Evolutionary conservation across 192 early-diverging fungal genomes (phyloP).

Genomic region (Pilaira anomala): DNA sequence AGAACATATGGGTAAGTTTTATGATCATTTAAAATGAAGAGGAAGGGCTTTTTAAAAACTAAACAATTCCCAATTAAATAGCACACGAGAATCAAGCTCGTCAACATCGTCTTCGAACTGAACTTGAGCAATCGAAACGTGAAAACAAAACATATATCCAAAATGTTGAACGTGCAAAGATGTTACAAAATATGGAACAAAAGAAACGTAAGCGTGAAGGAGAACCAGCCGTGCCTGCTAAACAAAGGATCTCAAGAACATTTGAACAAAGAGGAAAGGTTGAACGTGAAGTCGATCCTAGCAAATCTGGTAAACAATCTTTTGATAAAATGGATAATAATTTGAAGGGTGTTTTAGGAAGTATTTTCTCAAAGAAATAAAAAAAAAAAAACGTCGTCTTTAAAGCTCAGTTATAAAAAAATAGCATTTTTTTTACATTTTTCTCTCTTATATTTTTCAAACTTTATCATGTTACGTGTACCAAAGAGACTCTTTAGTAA

Average conservation of each 20-base stretch:
- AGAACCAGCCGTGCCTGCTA: slow-evolving; percentile 20
- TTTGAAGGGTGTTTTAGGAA: slow-evolving; percentile 52
- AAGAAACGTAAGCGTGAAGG: slow-evolving; percentile 57
- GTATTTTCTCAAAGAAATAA: slow-evolving; percentile 45
- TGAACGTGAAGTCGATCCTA: slow-evolving; percentile 39
- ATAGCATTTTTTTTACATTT: slow-evolving; percentile 9
- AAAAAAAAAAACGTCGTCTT: not conserved
- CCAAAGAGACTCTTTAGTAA: not conserved
- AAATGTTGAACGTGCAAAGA: slow-evolving; percentile 88
- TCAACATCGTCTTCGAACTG: slow-evolving; percentile 77
- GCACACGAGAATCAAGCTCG: slow-evolving; percentile 71
- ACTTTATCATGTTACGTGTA: not conserved
- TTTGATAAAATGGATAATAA: slow-evolving; percentile 27
- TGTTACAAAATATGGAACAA: slow-evolving; percentile 74
- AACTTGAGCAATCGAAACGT: slow-evolving; percentile 79
- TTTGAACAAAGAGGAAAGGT: slow-evolving; percentile 70
- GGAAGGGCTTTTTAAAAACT: not conserved
- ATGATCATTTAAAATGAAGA: not conserved
- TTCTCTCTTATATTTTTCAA: not conserved
- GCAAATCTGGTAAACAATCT: slow-evolving; percentile 10
- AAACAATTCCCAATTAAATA: slow-evolving; percentile 14
- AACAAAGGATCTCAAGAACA: slow-evolving; percentile 42
- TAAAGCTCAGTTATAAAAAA: not conserved
- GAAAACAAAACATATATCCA: slow-evolving; percentile 85
- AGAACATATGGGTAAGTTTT: slow-evolving; percentile 79